A percentile compares a stretch with the other conserved stretches of the same genome.
These are phyloP conservation scores for Aegle marmelos DNA, from an alignment of 345 rosid species.

Conservation along the genomic window DNA sequence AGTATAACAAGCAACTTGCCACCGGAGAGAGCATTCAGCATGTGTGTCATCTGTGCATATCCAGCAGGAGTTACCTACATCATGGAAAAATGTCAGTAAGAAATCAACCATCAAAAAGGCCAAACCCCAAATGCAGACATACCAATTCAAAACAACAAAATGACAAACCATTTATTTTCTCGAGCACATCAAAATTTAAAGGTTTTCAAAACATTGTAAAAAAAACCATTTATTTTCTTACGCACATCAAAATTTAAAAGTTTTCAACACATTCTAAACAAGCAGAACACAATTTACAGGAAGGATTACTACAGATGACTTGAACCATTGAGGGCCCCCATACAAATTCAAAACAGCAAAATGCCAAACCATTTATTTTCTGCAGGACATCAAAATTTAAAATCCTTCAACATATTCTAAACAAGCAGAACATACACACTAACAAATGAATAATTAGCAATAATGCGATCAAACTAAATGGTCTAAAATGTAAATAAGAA, in stretches of 20 bases:
- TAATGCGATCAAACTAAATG: neutral
- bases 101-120: neutral
- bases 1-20: constrained; percentile 95
- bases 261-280: neutral
- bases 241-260: neutral
- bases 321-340: neutral
- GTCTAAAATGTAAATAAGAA: neutral
- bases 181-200: neutral
- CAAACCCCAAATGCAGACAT: neutral
- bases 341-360: neutral
- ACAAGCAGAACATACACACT: neutral
- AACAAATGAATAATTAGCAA: neutral
- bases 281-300: neutral
- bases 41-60: constrained; percentile 79
- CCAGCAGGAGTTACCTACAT: constrained; percentile 85
- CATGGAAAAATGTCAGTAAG: neutral
- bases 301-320: neutral
- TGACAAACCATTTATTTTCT: neutral
- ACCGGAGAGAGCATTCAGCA: constrained; percentile 56
- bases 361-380: neutral
- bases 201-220: neutral
- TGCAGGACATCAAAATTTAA: neutral
- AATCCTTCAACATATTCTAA: neutral
- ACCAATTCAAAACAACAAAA: neutral
- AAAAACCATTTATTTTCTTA: neutral